phyloP scores from a whole-genome alignment of 2,329 filamentous ascomycete genomes.

The Aspergillus sp. region DNA sequence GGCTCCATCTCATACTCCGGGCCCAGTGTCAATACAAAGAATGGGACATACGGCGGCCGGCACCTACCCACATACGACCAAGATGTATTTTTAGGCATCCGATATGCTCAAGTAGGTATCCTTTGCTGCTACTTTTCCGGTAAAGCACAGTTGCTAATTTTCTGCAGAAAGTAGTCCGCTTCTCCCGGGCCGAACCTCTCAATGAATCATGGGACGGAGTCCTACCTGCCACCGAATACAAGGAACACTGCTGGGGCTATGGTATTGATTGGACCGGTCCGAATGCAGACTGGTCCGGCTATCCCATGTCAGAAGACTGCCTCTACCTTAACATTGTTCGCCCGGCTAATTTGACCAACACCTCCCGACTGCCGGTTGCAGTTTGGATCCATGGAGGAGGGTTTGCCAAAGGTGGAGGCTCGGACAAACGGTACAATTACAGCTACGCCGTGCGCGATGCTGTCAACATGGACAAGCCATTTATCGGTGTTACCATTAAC shows the following conservation, averaged over 20 bases:
- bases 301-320: constrained; percentile 18
- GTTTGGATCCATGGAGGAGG: constrained; percentile 33
- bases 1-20: too few relatives aligned
- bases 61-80: too few relatives aligned
- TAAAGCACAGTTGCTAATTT: too few relatives aligned
- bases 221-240: neutral
- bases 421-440: constrained; percentile 1
- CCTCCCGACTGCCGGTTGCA: constrained; percentile 10
- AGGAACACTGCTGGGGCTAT: neutral
- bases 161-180: neutral
- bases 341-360: too few relatives aligned
- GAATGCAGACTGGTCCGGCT: neutral
- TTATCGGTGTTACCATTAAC: constrained; percentile 53
- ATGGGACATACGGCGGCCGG: too few relatives aligned
- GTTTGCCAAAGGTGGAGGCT: constrained; percentile 42
- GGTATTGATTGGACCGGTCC: neutral
- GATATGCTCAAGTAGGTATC: too few relatives aligned
- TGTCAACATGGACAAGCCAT: constrained; percentile 47
- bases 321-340: constrained; percentile 23
- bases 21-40: too few relatives aligned
- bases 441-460: constrained; percentile 27
- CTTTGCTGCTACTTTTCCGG: too few relatives aligned
- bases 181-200: neutral
- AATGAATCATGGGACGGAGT: neutral
- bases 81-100: too few relatives aligned